phyloP scores from a whole-genome alignment of 495 filamentous ascomycete species.

The Sordaria brevicollis region DNA sequence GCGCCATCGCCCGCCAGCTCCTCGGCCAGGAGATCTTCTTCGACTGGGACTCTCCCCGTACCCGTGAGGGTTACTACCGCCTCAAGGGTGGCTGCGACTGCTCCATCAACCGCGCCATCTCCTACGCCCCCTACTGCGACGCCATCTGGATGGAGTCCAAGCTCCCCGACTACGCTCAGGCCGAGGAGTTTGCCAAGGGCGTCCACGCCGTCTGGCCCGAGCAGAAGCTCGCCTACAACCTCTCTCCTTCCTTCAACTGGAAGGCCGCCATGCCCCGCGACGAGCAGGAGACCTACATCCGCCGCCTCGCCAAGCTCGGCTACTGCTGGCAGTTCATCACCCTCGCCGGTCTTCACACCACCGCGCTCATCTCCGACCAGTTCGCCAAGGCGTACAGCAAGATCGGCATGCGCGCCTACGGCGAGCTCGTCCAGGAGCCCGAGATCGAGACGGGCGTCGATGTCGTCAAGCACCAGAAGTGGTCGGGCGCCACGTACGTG shows the following conservation, averaged over 20 bases:
- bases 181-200: conserved; percentile 86
- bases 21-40: conserved; percentile 78
- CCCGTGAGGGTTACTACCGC: conserved; percentile 89
- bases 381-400: conserved; percentile 76
- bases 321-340: conserved; percentile 99
- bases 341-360: conserved; percentile 92
- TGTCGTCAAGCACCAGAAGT: conserved; percentile 98
- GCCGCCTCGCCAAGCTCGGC: conserved; percentile 72
- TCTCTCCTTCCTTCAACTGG: conserved; percentile 99
- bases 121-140: conserved; percentile 90
- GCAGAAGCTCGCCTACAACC: conserved; percentile 95
- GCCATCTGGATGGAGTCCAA: conserved; percentile 99
- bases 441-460: conserved; percentile 87
- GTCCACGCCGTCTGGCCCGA: conserved; percentile 93
- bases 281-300: conserved; percentile 96
- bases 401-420: conserved; percentile 91
- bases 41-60: conserved; percentile 87
- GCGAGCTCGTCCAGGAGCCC: conserved; percentile 92
- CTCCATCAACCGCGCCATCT: conserved; percentile 80
- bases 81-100: conserved; percentile 86
- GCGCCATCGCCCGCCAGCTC: conserved; percentile 71
- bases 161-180: conserved; percentile 84
- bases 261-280: conserved; percentile 88
- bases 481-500: conserved; percentile 88
- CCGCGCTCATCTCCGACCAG: conserved; percentile 76